Evolutionary conservation across 1,284 basidiomycete genomes (phyloP).

Genomic region (Ustilago crameri): DNA sequence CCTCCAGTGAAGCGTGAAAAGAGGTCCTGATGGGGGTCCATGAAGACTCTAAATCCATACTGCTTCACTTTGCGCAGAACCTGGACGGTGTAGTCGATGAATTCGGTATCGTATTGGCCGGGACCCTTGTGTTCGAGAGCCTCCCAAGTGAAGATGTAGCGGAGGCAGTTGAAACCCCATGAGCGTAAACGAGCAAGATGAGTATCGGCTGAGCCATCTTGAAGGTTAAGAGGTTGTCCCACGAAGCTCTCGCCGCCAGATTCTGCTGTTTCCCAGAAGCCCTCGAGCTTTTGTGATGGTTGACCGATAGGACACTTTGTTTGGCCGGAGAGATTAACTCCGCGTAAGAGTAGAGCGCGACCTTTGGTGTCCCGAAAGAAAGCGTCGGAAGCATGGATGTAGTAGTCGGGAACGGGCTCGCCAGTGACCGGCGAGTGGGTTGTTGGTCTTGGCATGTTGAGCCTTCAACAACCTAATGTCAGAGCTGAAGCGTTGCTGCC

Average conservation of each 20-base stretch:
- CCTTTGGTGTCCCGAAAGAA: constrained; percentile 87
- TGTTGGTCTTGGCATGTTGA: constrained; percentile 13
- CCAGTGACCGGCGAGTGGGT: constrained; percentile 41
- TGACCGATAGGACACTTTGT: constrained; percentile 82
- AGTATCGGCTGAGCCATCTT: constrained; percentile 85
- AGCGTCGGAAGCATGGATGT: constrained; percentile 58
- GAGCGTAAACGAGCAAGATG: constrained; percentile 85
- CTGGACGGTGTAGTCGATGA: constrained; percentile 88
- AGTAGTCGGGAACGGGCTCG: constrained; percentile 40
- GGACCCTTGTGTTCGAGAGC: constrained; percentile 91
- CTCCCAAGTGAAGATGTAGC: constrained; percentile 95
- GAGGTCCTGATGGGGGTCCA: constrained; percentile 96
- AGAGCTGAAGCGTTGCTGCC: neutral
- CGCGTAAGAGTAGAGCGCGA: constrained; percentile 85
- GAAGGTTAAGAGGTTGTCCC: constrained; percentile 78
- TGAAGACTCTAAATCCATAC: constrained; percentile 90
- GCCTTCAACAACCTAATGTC: too few species aligned
- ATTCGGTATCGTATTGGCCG: constrained; percentile 90
- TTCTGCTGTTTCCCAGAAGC: constrained; percentile 90
- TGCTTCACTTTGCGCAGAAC: constrained; percentile 90
- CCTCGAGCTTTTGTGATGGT: constrained; percentile 75
- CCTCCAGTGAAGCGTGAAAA: constrained; percentile 98
- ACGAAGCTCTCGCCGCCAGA: constrained; percentile 79
- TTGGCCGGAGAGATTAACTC: constrained; percentile 90
- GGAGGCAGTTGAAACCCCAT: constrained; percentile 95